Evolutionary conservation across 108 stramenopile species (phyloP).

Genomic region (Cylindrotheca fusiformis): DNA sequence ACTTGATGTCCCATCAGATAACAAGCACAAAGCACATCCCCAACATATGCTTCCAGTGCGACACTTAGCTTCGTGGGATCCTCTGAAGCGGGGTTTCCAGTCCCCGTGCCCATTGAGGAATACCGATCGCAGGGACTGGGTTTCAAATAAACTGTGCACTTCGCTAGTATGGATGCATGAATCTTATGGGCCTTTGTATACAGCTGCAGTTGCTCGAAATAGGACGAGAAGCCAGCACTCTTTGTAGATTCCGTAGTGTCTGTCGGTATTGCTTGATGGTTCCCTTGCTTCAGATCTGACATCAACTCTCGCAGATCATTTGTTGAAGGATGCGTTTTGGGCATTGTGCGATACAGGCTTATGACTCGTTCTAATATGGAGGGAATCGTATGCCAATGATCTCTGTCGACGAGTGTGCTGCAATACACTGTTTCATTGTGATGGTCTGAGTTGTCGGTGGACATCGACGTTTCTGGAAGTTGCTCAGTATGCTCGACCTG

Average conservation of each 20-base stretch:
- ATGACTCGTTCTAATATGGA: conserved; percentile 24
- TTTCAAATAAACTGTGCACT: conserved; percentile 4
- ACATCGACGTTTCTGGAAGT: neutral
- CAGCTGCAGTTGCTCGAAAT: neutral
- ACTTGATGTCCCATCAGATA: conserved; percentile 33
- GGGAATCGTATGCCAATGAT: conserved; percentile 12
- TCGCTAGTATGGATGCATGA: conserved; percentile 7
- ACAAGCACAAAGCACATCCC: conserved; percentile 34
- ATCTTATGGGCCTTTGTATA: conserved; percentile 18
- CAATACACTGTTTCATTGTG: neutral
- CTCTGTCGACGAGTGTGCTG: neutral
- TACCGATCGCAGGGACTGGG: conserved; percentile 1
- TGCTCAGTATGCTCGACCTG: no score
- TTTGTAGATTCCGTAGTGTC: neutral
- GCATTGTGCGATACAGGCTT: conserved; percentile 16
- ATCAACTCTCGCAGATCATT: conserved; percentile 13
- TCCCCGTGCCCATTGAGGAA: neutral
- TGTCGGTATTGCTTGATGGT: neutral
- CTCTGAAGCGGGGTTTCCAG: no score
- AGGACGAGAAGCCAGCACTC: neutral
- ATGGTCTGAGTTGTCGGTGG: neutral
- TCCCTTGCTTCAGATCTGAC: conserved; percentile 8
- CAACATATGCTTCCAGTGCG: conserved; percentile 34
- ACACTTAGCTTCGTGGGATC: neutral
- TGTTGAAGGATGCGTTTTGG: conserved; percentile 21